Conservation (phyloP, 108 stramenopile genomes). For the Conticribra weissflogii region DNA sequence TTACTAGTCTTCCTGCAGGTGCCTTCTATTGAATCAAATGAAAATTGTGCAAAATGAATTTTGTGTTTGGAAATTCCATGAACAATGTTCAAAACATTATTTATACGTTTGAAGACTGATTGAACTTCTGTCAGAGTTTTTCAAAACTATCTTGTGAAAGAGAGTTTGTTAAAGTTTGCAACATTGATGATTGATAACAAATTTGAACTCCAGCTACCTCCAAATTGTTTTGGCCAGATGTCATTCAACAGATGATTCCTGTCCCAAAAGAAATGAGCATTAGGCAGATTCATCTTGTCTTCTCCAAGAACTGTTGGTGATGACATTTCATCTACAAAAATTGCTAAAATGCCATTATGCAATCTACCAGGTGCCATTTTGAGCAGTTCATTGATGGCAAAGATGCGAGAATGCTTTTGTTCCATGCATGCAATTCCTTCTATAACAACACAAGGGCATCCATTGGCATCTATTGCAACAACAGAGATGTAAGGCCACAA, state of each 20-base stretch:
- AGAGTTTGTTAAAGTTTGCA: too few relatives aligned
- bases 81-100: background rate
- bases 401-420: background rate
- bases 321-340: background rate
- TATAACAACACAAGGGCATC: background rate
- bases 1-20: background rate
- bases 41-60: background rate
- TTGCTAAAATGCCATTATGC: background rate
- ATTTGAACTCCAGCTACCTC: background rate
- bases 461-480: background rate
- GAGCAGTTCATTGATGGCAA: background rate
- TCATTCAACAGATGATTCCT: background rate
- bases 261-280: too few relatives aligned
- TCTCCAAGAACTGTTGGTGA: background rate
- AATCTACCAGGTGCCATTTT: background rate
- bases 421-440: background rate
- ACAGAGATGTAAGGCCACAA: background rate
- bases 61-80: background rate
- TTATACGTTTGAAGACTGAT: background rate
- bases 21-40: background rate
- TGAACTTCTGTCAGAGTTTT: background rate
- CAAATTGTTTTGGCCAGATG: background rate
- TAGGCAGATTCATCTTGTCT: background rate
- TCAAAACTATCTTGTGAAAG: too few relatives aligned
- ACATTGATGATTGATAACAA: background rate